Evolutionary conservation across 78 protist species (phyloP), one percentile per base, ranked within the genome.

Genomic region (Dictyostelium firmibasis): DNA sequence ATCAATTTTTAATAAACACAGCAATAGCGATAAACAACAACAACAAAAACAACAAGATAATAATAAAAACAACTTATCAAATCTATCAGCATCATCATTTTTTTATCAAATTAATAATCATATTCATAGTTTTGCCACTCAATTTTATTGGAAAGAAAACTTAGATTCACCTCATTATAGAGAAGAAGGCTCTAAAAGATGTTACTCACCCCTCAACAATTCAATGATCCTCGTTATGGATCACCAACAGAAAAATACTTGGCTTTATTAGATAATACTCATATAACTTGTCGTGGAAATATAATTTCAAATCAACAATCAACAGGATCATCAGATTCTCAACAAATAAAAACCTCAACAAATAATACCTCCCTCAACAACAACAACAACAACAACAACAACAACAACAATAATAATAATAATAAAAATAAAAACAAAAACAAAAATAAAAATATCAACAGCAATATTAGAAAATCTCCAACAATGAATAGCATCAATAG

Each of bases 81-180:
- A 67, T 10, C 72, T 10, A 81, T 23, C 38, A 43, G 7, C 20
- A 47, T 31, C 50, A 47, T 27, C 85, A 25, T 47, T 50, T 50
- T 38, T 38, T 36, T 77, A 35, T 77, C 31, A 38, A n/a, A 33
- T n/a, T n/a, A 35, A 77, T 38, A 29, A 74, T 14, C 38, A 77
- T 23, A 77, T 31, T 38, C 38, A 38, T n/a, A 36, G 47, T 77
- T 77, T 38, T 77, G 47, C n/a, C 10, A 77, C 60, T 38, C 83
- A 77, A 53, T 41, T 50, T 23, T 81, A 31, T 57, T 82, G 86
- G 86, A 50, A 82, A 82, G 86, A 82, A 16, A 82, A 82, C n/a
- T 82, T 60, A 82, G 86, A 82, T n/a, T 57, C 77, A 6, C 57
- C 29, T 23, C 64, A 77, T n/a, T 23, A 23, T 29, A n/a, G 20